A percentile compares a stretch with the other conserved stretches of the same genome.
phyloP scores from a whole-genome alignment of 805 yeast genomes.

The Zygosaccharomyces rouxii region DNA sequence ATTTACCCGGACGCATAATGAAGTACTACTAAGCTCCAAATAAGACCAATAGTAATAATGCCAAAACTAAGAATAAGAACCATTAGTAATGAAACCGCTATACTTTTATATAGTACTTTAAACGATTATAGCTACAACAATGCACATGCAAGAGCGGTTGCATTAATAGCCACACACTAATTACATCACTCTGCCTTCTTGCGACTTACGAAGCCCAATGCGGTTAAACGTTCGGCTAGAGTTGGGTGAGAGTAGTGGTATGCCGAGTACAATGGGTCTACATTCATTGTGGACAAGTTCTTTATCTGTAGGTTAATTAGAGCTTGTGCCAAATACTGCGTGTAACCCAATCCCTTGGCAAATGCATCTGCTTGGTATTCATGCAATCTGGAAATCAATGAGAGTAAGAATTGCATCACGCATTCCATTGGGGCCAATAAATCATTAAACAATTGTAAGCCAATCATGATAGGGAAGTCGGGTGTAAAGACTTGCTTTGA shows the following conservation, averaged over 20 bases:
- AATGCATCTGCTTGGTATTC: slow-evolving; percentile 93
- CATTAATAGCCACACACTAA: too few relatives aligned
- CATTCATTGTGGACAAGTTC: slow-evolving; percentile 80
- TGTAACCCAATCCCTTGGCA: slow-evolving; percentile 72
- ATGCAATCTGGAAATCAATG: slow-evolving; percentile 72
- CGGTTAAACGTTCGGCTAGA: slow-evolving; percentile 78
- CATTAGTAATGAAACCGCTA: neutral
- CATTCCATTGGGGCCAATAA: slow-evolving; percentile 75
- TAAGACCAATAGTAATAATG: neutral
- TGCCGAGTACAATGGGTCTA: slow-evolving; percentile 84
- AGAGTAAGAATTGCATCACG: slow-evolving; percentile 58
- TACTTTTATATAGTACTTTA: too few relatives aligned
- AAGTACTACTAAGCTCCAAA: neutral
- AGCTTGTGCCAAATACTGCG: slow-evolving; percentile 62
- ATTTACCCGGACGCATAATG: neutral
- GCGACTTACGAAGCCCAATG: slow-evolving; percentile 48
- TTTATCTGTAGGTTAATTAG: slow-evolving; percentile 73
- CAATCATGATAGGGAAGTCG: slow-evolving; percentile 71
- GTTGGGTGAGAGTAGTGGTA: slow-evolving; percentile 92
- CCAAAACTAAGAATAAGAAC: neutral
- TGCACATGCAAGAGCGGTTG: slow-evolving; percentile 7
- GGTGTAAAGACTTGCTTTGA: slow-evolving; percentile 28
- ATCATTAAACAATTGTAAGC: slow-evolving; percentile 75
- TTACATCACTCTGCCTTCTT: slow-evolving; percentile 20
- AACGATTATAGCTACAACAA: neutral